Evolutionary conservation across 108 stramenopile species (phyloP).

Genomic region (Fistulifera solaris): DNA sequence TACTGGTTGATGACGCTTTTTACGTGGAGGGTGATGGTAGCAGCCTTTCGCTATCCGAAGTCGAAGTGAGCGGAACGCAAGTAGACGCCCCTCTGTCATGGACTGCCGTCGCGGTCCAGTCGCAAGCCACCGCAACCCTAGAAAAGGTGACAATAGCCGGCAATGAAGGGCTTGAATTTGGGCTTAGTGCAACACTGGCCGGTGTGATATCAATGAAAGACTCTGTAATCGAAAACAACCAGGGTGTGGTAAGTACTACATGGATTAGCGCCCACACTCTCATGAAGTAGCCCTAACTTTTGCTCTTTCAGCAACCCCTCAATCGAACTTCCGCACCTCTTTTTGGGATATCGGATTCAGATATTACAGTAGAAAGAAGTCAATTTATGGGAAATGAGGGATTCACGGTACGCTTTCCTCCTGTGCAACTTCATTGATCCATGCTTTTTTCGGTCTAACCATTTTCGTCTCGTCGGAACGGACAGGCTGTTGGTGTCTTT

Average conservation of each 20-base stretch:
- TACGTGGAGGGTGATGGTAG: not conserved
- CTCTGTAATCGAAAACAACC: not conserved
- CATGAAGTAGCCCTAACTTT: no score
- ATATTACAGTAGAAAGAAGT: no score
- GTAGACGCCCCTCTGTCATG: not conserved
- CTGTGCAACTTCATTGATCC: no score
- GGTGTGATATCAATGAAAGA: not conserved
- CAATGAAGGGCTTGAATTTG: slow-evolving; percentile 2
- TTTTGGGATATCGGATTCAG: no score
- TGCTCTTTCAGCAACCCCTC: no score
- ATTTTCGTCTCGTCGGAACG: no score
- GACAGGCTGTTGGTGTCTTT: no score
- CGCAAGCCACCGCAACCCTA: not conserved
- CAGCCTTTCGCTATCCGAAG: not conserved
- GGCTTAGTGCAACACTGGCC: not conserved
- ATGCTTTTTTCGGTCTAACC: no score
- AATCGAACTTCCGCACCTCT: no score
- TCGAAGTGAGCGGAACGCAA: not conserved
- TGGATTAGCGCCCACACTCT: no score
- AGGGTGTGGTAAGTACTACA: slow-evolving; percentile 1
- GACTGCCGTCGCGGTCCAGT: not conserved
- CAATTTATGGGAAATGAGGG: no score
- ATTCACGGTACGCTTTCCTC: no score
- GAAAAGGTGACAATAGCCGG: not conserved
- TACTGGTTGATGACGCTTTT: not conserved